Conservation (phyloP, 2,329 filamentous ascomycete genomes). For the Fusarium robinianum region DNA sequence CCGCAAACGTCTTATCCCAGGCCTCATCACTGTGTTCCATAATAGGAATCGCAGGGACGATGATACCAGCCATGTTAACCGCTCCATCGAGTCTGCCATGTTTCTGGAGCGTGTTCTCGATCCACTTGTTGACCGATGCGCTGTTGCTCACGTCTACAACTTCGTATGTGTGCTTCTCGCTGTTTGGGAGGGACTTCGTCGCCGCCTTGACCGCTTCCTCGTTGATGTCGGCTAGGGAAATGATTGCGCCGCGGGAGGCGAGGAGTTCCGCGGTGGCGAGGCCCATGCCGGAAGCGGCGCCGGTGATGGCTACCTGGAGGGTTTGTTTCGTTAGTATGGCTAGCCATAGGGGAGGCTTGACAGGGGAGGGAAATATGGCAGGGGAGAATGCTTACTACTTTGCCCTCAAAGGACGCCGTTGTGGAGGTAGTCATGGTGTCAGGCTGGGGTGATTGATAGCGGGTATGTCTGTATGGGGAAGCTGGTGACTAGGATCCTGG, state of each 20-base stretch:
- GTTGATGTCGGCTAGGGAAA: conserved; percentile 28
- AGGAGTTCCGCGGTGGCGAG: conserved; percentile 29
- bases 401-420: conserved; percentile 6
- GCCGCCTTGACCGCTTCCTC: conserved; percentile 9
- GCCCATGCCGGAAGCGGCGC: conserved; percentile 29
- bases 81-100: conserved; percentile 49
- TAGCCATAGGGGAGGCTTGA: neutral
- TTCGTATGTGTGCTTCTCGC: conserved; percentile 2
- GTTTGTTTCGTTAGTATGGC: neutral
- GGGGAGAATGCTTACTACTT: conserved; percentile 3
- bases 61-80: conserved; percentile 45
- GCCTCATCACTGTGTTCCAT: conserved; percentile 46
- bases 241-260: conserved; percentile 24
- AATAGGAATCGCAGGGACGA: conserved; percentile 17
- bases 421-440: neutral
- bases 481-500: too few relatives aligned
- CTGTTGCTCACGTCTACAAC: conserved; percentile 21
- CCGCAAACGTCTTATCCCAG: conserved; percentile 48
- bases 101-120: conserved; percentile 38
- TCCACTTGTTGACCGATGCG: conserved; percentile 30
- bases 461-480: too few relatives aligned
- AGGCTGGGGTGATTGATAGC: too few relatives aligned
- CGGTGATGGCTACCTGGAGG: conserved; percentile 22
- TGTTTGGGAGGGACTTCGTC: neutral
- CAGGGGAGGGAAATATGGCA: too few relatives aligned